Base-by-base conservation (phyloP, 805 yeast species). In the Saccharomycopsis synnaedendra region DNA sequence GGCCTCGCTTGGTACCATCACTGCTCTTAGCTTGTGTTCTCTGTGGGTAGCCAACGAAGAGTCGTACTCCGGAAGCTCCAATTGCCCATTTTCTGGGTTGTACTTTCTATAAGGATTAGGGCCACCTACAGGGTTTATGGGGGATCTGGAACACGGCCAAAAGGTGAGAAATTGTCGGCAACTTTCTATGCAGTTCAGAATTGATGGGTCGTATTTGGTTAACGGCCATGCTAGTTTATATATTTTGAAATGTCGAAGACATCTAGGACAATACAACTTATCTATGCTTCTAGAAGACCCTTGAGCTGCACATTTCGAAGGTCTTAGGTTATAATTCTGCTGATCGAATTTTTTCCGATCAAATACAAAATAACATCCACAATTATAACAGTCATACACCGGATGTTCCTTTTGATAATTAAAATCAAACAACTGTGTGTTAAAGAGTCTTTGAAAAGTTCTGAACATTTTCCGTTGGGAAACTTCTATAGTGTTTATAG, bases 401-500 rank as follows among this genome's bases (percentile, higher is more conserved):
- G 32, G 32, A 3, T 43, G 39, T 6, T n/a, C 29, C 5, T 42
- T 36, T 2, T 46, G 48, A 6, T 32, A 43, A n/a, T 53, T 49
- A 4, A 39, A 33, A 5, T 42, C 52, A 38, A 57, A 61, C 3
- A 48, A 28, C 1, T 35, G 19, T 1, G 41, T 40, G 50, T 53
- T 55, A 44, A 53, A 57, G 1, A 58, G 42, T 29, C 55, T 56
- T 32, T 61, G 61, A 3, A 60, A 45, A 4, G 56, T 55, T 43
- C 59, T 45, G 8, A 53, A 46, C 29, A 51, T 42, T 27, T 46
- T 49, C 29, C 62, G 44, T 42, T 43, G 68, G 46, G 67, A 68
- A 5, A 68, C 65, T 55, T 65, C 70, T n/a, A 33, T 33, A 28
- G 32, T 9, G 57, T 60, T 50, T 30, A 38, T n/a, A 34, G n/a